phyloP scores from a whole-genome alignment of 768 basidiomycete species.

The Rhizopogon rudus region DNA sequence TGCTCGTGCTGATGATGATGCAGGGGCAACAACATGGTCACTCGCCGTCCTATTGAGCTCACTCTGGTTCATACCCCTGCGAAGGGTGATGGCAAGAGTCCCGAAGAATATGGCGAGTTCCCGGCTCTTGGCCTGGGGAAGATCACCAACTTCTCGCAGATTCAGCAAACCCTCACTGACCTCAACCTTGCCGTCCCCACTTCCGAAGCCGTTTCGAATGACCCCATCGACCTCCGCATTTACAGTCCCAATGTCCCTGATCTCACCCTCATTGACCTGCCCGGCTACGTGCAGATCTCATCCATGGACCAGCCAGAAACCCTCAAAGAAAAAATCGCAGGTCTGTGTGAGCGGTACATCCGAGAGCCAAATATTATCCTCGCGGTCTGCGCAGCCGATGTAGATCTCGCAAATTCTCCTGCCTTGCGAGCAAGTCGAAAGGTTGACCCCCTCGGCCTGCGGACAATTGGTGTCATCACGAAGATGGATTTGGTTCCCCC shows the following conservation, averaged over 20 bases:
- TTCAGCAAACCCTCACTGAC: slow-evolving; percentile 91
- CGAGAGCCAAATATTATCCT: slow-evolving; percentile 99
- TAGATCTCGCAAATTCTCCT: slow-evolving; percentile 97
- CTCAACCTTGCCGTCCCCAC: slow-evolving; percentile 91
- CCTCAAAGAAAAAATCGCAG: slow-evolving; percentile 88
- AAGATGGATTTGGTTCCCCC: slow-evolving; percentile 98
- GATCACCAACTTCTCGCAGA: slow-evolving; percentile 85
- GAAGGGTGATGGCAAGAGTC: slow-evolving; percentile 40
- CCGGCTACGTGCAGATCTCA: slow-evolving; percentile 94
- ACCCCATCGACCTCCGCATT: slow-evolving; percentile 95
- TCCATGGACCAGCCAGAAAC: slow-evolving; percentile 94
- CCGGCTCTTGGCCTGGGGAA: slow-evolving; percentile 85
- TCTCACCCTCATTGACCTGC: slow-evolving; percentile 94
- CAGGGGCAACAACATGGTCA: slow-evolving; percentile 99
- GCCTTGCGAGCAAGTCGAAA: slow-evolving; percentile 89
- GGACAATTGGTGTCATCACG: slow-evolving; percentile 96
- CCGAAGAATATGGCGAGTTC: slow-evolving; percentile 90
- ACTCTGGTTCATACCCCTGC: slow-evolving; percentile 91
- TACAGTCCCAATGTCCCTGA: slow-evolving; percentile 96
- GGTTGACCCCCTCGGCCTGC: slow-evolving; percentile 90
- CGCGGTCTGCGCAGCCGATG: slow-evolving; percentile 98
- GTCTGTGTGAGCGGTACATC: slow-evolving; percentile 93
- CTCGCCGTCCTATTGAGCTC: slow-evolving; percentile 94
- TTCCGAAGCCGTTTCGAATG: slow-evolving; percentile 87
- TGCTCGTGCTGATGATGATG: background rate